Evolutionary conservation across 2,329 filamentous ascomycete genomes (phyloP).

Genomic region (Sarocladiaceae sp.): DNA sequence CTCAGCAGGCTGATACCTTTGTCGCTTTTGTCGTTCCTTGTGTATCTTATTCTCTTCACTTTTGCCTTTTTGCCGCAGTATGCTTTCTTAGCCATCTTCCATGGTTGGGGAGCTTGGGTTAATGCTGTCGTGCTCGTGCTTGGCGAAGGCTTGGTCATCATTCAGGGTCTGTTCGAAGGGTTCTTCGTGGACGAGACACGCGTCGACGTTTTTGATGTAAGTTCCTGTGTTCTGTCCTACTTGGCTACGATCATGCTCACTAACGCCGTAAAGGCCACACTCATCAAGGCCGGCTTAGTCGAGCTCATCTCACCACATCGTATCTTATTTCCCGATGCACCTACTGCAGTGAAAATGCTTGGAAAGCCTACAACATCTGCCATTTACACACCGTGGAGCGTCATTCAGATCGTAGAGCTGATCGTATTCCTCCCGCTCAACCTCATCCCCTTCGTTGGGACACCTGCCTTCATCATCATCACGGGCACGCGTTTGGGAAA

Average conservation of each 20-base stretch:
- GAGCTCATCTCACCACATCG: constrained; percentile 65
- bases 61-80: constrained; percentile 88
- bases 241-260: not conserved
- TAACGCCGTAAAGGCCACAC: constrained; percentile 47
- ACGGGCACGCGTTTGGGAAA: constrained; percentile 86
- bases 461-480: constrained; percentile 79
- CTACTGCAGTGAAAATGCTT: constrained; percentile 72
- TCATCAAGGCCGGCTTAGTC: constrained; percentile 69
- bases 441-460: constrained; percentile 78
- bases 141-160: constrained; percentile 73
- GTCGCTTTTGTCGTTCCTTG: constrained; percentile 73
- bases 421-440: constrained; percentile 77
- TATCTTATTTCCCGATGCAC: constrained; percentile 61
- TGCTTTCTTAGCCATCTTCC: constrained; percentile 84
- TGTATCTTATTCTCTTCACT: constrained; percentile 81
- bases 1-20: constrained; percentile 73
- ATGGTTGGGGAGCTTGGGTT: constrained; percentile 82
- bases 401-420: constrained; percentile 87
- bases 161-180: constrained; percentile 67
- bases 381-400: constrained; percentile 81
- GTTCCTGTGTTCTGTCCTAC: constrained; percentile 19
- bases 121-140: constrained; percentile 84
- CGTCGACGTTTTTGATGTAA: constrained; percentile 80
- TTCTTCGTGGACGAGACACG: constrained; percentile 77
- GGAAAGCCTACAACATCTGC: constrained; percentile 75